Percentiles rank a stretch among this genome's conserved stretches.
Evolutionary conservation across 1,139 yeast species (phyloP).

Genomic region (Geotrichum histeridarum): DNA sequence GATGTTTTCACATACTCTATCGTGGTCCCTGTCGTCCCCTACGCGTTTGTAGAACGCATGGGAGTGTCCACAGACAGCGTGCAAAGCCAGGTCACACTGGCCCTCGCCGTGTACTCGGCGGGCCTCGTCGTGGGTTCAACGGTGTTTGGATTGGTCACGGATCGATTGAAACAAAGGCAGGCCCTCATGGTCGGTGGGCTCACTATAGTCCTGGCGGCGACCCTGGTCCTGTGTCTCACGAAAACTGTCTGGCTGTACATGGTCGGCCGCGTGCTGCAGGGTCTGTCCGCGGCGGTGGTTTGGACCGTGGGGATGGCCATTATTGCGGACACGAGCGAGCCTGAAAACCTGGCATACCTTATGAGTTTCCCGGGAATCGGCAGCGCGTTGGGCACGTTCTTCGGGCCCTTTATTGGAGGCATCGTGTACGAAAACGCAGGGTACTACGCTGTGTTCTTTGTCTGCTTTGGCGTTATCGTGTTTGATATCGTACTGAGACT

Average conservation of each 20-base stretch:
- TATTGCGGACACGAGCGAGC: slow-evolving; percentile 31
- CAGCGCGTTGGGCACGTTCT: slow-evolving; percentile 32
- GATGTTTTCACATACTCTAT: slow-evolving; percentile 35
- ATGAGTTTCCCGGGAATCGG: slow-evolving; percentile 36
- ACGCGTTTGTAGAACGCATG: slow-evolving; percentile 32
- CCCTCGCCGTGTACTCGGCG: slow-evolving; percentile 36
- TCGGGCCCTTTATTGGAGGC: slow-evolving; percentile 39
- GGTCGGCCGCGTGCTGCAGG: slow-evolving; percentile 36
- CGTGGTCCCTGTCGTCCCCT: slow-evolving; percentile 37
- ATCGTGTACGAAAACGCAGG: slow-evolving; percentile 36
- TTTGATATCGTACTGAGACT: slow-evolving; percentile 34
- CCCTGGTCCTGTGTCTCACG: slow-evolving; percentile 32
- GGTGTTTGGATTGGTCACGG: slow-evolving; percentile 33
- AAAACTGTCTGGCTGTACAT: slow-evolving; percentile 29
- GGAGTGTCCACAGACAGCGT: slow-evolving; percentile 28
- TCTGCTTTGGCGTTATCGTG: slow-evolving; percentile 33
- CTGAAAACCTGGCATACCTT: slow-evolving; percentile 27
- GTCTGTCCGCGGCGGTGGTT: slow-evolving; percentile 35
- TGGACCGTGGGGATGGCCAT: slow-evolving; percentile 40
- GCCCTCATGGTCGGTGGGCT: slow-evolving; percentile 34
- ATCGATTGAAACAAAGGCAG: slow-evolving; percentile 28
- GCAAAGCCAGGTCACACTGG: slow-evolving; percentile 31
- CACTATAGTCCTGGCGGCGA: slow-evolving; percentile 31
- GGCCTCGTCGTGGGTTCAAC: slow-evolving; percentile 36
- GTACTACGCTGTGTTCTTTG: slow-evolving; percentile 34